These are phyloP conservation scores for Gypsophila paniculata DNA, from an alignment of 179 eudicot species.

Conservation along the genomic window DNA sequence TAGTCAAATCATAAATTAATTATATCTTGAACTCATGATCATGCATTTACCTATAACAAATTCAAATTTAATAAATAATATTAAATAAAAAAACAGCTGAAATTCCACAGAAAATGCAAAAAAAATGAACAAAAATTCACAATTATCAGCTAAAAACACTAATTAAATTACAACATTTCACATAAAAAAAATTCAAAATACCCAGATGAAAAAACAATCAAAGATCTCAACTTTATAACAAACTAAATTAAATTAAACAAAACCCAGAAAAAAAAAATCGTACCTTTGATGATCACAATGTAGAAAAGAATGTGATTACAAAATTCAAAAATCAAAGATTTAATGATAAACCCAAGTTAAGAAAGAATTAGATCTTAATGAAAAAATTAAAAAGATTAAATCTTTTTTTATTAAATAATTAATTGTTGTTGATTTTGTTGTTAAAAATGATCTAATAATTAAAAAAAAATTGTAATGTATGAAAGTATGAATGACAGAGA, in stretches of 20 bases:
- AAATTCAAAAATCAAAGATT: constrained; percentile 12
- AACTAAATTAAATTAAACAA: not conserved
- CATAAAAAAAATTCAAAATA: constrained; percentile 15
- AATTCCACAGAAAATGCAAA: not conserved
- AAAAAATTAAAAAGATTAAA: constrained; percentile 14
- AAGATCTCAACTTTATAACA: constrained; percentile 16
- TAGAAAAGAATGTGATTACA: no score
- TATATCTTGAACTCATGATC: not conserved
- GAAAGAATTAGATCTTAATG: constrained; percentile 21
- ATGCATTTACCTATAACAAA: constrained; percentile 9
- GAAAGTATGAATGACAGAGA: constrained; percentile 12
- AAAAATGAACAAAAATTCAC: not conserved
- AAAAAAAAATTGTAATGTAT: not conserved
- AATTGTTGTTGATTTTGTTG: not conserved
- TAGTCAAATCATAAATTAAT: not conserved
- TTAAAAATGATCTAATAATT: constrained; percentile 19
- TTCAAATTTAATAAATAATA: not conserved
- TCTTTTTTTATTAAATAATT: not conserved
- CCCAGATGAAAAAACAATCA: constrained; percentile 18
- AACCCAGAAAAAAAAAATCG: constrained; percentile 5
- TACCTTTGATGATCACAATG: constrained; percentile 32
- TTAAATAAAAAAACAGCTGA: constrained; percentile 14
- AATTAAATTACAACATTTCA: not conserved
- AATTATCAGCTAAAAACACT: constrained; percentile 22
- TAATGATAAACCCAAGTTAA: constrained; percentile 17